Evolutionary conservation across 441 rosid genomes (phyloP), one percentile per base, ranked within the genome.

Genomic region (Pelargonium cotyledonis): DNA sequence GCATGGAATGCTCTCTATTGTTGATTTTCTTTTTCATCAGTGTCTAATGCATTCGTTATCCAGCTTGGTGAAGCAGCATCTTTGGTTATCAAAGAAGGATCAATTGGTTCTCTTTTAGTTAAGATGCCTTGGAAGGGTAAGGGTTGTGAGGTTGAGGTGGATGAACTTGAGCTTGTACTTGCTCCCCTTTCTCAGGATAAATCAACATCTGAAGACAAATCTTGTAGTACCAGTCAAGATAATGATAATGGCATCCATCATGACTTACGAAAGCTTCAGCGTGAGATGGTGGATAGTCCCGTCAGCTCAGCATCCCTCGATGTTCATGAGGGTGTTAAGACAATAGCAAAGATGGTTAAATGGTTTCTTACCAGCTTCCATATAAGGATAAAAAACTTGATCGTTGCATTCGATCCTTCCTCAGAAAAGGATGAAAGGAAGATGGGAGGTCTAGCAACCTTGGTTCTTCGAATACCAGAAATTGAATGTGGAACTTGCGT

Each of bases 281-380:
- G 77, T 77, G 88, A 77, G 61, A 67, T 66, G 75, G 67, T 58
- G 26, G 89, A 72, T 35, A 78, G 67, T 72, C 67, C 74, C 61
- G 76, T 74, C 65, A 85, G 79, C 62, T 76, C 89, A 72, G 72
- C 81, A 21, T 73, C 82, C 44, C 75, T 74, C 61, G 90, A 89
- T 88, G 89, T 96, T 72, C 99, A 96, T 74, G 97, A 96, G 81
- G 99, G 99, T 41, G 99, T 96, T 46, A 96, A 92, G 83, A 84
- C 90, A n/a, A 91, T 96, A 79, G 99, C 98, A 1, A 92, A 88
- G 87, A 87, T 96, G 85, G 97, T 96, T 38, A 96, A 88, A 71
- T 88, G 92, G 98, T 81, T 96, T 76, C 83, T 96, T 68, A 80
- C 94, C 19, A 92, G 97, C 74, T 96, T 92, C 80, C 84, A 86